Conservation (phyloP, 2,329 filamentous ascomycete species). For the Lachnellula willkommii region DNA sequence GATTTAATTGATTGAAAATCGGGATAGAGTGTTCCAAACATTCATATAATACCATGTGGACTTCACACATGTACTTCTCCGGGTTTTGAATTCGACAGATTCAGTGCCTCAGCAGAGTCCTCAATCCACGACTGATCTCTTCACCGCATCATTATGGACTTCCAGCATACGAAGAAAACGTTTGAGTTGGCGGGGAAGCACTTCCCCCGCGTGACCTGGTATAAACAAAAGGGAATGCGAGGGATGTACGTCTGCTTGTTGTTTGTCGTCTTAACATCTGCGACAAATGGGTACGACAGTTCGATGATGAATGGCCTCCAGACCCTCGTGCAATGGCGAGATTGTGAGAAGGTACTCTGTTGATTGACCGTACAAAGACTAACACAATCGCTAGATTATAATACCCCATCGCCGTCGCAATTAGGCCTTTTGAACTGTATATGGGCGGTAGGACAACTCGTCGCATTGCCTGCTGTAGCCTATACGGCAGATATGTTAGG, state of each 20-base stretch:
- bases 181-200: conserved; percentile 17
- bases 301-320: conserved; percentile 41
- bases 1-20: conserved; percentile 11
- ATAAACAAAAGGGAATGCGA: conserved; percentile 43
- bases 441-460: conserved; percentile 42
- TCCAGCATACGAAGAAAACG: conserved; percentile 16
- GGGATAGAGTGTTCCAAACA: conserved; percentile 7
- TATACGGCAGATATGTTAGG: conserved; percentile 43
- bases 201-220: conserved; percentile 40
- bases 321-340: conserved; percentile 38
- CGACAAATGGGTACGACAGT: conserved; percentile 37
- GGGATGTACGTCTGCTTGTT: conserved; percentile 12
- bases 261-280: conserved; percentile 32
- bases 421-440: conserved; percentile 40
- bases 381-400: conserved; percentile 4
- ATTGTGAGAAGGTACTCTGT: conserved; percentile 28
- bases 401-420: conserved; percentile 11
- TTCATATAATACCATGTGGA: conserved; percentile 15
- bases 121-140: neutral
- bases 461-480: conserved; percentile 41
- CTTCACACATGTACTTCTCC: conserved; percentile 13
- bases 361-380: conserved; percentile 22
- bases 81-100: conserved; percentile 9
- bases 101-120: conserved; percentile 9
- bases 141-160: conserved; percentile 13